A percentile compares a stretch with the other conserved stretches of the same genome.
phyloP scores from a whole-genome alignment of 768 basidiomycete genomes.

The Cystofilobasidium bisporidii region DNA sequence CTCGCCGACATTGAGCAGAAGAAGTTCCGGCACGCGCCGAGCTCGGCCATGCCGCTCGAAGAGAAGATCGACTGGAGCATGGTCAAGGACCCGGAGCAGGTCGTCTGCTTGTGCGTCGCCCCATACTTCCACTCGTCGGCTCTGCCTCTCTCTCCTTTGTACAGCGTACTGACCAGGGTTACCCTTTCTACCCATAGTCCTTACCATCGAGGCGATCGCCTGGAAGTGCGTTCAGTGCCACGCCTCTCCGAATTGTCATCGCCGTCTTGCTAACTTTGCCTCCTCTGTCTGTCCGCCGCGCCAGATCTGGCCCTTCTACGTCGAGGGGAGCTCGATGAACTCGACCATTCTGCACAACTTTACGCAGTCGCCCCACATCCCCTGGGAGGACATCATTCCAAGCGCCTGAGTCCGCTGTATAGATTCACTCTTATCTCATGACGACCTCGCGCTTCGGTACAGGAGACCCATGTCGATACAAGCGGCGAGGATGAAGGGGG shows the following conservation, averaged over 20 bases:
- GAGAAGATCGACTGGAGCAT: slow-evolving; percentile 27
- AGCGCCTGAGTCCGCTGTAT: too few relatives aligned
- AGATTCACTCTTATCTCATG: too few relatives aligned
- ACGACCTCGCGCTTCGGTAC: background rate
- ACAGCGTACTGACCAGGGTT: too few relatives aligned
- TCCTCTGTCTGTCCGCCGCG: background rate
- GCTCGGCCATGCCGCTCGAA: slow-evolving; percentile 20
- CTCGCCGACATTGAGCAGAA: slow-evolving; percentile 12
- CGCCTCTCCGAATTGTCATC: background rate
- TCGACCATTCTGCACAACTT: slow-evolving; percentile 12
- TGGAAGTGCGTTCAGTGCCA: slow-evolving; percentile 14
- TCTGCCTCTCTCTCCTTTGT: background rate
- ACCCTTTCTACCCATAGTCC: background rate
- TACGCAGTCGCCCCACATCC: slow-evolving; percentile 10
- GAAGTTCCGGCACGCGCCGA: slow-evolving; percentile 19
- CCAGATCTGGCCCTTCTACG: slow-evolving; percentile 15
- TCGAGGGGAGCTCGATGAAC: slow-evolving; percentile 14
- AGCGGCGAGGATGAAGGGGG: too few relatives aligned
- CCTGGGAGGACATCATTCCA: slow-evolving; percentile 15
- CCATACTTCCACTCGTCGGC: too few relatives aligned
- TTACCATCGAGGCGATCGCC: slow-evolving; percentile 16
- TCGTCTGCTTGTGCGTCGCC: slow-evolving; percentile 20
- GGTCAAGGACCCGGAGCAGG: slow-evolving; percentile 26
- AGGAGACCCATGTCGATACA: too few relatives aligned
- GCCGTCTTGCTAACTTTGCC: background rate